Evolutionary conservation across 1,284 basidiomycete species (phyloP).

Genomic region (Fistulina hepatica): DNA sequence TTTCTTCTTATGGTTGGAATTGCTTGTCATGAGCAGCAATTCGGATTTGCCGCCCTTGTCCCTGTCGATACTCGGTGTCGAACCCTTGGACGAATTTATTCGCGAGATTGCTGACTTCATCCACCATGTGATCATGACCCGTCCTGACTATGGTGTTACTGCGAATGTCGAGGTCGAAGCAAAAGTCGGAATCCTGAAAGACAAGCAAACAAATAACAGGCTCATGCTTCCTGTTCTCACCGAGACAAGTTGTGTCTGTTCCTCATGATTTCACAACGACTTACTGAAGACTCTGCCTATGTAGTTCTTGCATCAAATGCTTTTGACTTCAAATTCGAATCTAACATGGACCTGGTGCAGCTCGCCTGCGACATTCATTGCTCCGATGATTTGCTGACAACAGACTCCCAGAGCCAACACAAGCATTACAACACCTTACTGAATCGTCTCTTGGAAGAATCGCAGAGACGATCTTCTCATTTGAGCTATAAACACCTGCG

Average conservation of each 20-base stretch:
- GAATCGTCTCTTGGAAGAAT: conserved; percentile 42
- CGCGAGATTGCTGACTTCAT: conserved; percentile 87
- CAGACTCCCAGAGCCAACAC: conserved; percentile 62
- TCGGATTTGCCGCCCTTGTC: conserved; percentile 71
- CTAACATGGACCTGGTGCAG: conserved; percentile 81
- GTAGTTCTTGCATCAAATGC: conserved; percentile 42
- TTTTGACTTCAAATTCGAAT: conserved; percentile 69
- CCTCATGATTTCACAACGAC: conserved; percentile 5
- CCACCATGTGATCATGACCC: conserved; percentile 52
- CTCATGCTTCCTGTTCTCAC: conserved; percentile 66
- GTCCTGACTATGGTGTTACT: conserved; percentile 28
- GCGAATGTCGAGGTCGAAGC: conserved; percentile 76
- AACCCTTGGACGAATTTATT: conserved; percentile 92
- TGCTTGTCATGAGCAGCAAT: too few relatives aligned
- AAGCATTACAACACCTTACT: conserved; percentile 87
- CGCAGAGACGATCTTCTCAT: conserved; percentile 40
- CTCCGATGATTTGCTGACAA: conserved; percentile 10
- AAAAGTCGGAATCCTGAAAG: conserved; percentile 78
- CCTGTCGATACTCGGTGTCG: conserved; percentile 83
- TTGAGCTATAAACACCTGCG: conserved; percentile 72
- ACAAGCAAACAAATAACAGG: conserved; percentile 46
- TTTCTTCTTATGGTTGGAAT: too few relatives aligned
- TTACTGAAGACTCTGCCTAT: conserved; percentile 10
- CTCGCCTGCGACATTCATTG: conserved; percentile 15
- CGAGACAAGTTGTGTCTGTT: conserved; percentile 61